Evolutionary conservation across 192 early-diverging fungal species (phyloP).

Genomic region (Cetraspora pellucida): DNA sequence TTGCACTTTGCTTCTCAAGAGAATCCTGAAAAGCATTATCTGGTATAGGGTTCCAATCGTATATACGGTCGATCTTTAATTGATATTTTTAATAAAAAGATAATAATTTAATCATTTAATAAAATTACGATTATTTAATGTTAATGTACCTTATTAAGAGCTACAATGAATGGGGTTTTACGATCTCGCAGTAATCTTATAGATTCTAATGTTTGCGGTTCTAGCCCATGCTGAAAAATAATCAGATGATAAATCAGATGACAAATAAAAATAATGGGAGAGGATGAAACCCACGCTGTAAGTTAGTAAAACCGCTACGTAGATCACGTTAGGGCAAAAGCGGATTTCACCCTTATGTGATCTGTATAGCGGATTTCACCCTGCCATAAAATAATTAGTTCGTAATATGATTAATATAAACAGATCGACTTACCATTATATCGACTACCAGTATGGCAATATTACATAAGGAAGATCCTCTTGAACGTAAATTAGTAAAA

Average conservation of each 20-base stretch:
- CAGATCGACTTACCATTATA: slow-evolving; percentile 68
- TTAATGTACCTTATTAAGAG: slow-evolving; percentile 79
- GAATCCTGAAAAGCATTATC: slow-evolving; percentile 82
- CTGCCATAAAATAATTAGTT: not conserved
- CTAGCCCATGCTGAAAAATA: slow-evolving; percentile 74
- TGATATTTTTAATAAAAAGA: not conserved
- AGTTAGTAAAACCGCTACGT: too few species aligned
- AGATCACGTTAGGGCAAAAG: too few species aligned
- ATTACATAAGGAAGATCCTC: slow-evolving; percentile 97
- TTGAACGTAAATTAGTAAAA: slow-evolving; percentile 93
- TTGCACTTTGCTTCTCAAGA: slow-evolving; percentile 69
- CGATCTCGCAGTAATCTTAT: slow-evolving; percentile 86
- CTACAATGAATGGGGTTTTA: slow-evolving; percentile 98
- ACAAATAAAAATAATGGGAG: too few species aligned
- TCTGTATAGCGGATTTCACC: not conserved
- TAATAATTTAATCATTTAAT: not conserved
- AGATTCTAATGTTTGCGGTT: slow-evolving; percentile 97
- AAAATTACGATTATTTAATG: not conserved
- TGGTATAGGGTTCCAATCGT: slow-evolving; percentile 85
- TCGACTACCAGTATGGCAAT: slow-evolving; percentile 99
- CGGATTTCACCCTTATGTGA: too few species aligned
- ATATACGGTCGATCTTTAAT: slow-evolving; percentile 85
- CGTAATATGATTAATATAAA: not conserved
- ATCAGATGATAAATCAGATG: not conserved
- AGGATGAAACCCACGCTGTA: too few species aligned